Base-by-base conservation (phyloP, 768 basidiomycete species). In the Tricholomella constricta region DNA sequence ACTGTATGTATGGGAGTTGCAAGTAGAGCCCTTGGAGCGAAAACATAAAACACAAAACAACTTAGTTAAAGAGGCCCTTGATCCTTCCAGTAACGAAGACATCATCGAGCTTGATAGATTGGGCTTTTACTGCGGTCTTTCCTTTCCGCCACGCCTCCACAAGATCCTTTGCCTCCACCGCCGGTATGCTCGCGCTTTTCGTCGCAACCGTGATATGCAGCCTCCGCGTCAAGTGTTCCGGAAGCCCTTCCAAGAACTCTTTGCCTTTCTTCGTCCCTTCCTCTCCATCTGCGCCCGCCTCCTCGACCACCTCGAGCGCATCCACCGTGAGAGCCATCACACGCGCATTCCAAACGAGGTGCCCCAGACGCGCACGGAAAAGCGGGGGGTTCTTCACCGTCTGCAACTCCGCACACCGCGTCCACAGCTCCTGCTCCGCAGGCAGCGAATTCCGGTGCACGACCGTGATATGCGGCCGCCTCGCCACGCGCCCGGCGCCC, bases 121-220 rank as follows among this genome's bases (percentile, higher is more conserved):
- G 40, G 6, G 56, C 48, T 11, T 52, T 23, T 9, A 54, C 60
- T 34, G 52, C 12, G 8, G 22, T 42, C 45, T 61, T 65, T 45
- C 76, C 79, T 15, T 60, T 56, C 44, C 73, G 72, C 81, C 83
- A 87, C 1, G 50, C 65, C 55, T 81, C 71, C 7, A 94, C 86
- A 45, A 98, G 62, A 0, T 48, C 71, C 68, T 74, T 86, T 14
- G 85, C 91, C 70, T 95, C 92, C 20, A 89, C 80, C 2, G 91
- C 76, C 0, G 62, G 52, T 2, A 94, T 73, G 7, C 71, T 70
- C 10, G 66, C 65, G 36, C 77, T 64, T 44, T 64, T 61, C 14
- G 91, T 95, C 7, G 91, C 97, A 5, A 98, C 85, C 0, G 97
- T 98, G 50, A 98, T 80, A 65, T 98, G 97, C 61, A 95, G 68